Evolutionary conservation across 1,284 basidiomycete species (phyloP), one percentile per base, ranked within the genome.

Genomic region (Vanrija humicola): DNA sequence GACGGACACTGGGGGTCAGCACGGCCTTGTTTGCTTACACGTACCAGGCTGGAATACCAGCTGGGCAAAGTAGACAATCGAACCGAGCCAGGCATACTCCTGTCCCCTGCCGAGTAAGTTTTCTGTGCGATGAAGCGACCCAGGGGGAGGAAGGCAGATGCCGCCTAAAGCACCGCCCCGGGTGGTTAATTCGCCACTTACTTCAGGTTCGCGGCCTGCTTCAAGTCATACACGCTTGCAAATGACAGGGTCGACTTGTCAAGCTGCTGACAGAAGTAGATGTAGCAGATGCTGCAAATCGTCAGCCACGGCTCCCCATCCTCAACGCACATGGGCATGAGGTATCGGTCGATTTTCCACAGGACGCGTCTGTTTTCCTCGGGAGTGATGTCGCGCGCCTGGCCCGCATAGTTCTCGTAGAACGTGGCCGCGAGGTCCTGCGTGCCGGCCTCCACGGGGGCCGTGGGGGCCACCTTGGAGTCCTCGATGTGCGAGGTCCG

Each of bases 261-360:
- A 28, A 68, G 63, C 50, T 70, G 66, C 52, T 69, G 65, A 40
- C 55, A 63, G 38, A 69, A 67, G 59, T 67, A 67, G 23, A 67
- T 57, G 44, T 58, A 61, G 51, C 57, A 65, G 38, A 63, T 48
- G 46, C 56, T 58, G 43, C 16, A 3, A 29, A 39, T 23, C 45
- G 40, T 34, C 34, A 38, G 23, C n/a, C 15, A 12, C 29, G 26
- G 8, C 14, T 39, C 15, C 10, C 16, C 14, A 44, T 14, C n/a
- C 18, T 5, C 19, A 25, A 50, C 55, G 19, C 39, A 61, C 55
- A 63, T 59, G 7, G 62, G 62, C 57, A 66, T 48, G 26, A 66
- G 45, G 48, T 49, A 50, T 18, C 34, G 9, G 46, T 65, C 64
- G 23, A 64, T 62, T 47, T 54, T 46, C 21, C 44, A 46, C 25